A percentile compares a stretch with the other conserved stretches of the same genome.
Conservation (phyloP, 129 eudicot genomes). For the Heracleum sosnowskyi region DNA sequence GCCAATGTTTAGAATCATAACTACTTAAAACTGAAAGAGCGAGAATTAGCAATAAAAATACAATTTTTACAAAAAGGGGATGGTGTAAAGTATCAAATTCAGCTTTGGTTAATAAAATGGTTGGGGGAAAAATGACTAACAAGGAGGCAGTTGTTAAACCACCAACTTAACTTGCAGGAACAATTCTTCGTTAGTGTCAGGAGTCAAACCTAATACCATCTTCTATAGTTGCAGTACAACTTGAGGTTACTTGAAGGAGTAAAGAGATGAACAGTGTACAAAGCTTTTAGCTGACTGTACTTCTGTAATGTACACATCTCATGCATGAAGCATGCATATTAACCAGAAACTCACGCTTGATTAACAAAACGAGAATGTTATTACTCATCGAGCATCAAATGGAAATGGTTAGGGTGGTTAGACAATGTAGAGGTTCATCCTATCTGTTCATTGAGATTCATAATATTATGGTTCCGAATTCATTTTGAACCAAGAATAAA, state of each 20-base stretch:
- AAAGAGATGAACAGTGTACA: background rate
- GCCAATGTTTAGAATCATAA: background rate
- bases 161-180: constrained; percentile 34
- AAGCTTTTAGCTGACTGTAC: background rate
- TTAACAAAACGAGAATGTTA: background rate
- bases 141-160: constrained; percentile 33
- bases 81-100: constrained; percentile 2
- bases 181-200: constrained; percentile 3
- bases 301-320: background rate
- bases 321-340: background rate
- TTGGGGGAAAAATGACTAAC: constrained; percentile 27
- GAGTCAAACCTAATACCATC: constrained; percentile 29
- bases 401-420: background rate
- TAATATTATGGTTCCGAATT: background rate
- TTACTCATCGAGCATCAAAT: background rate
- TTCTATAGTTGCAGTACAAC: constrained; percentile 1
- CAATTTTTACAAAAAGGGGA: background rate
- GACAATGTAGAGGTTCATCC: background rate
- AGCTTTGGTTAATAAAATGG: constrained; percentile 14
- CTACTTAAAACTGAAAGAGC: background rate
- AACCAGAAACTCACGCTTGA: background rate
- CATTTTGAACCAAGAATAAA: background rate
- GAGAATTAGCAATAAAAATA: background rate
- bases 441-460: background rate
- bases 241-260: background rate